Conservation (phyloP, 805 yeast species). For the Metschnikowia rubicola region DNA sequence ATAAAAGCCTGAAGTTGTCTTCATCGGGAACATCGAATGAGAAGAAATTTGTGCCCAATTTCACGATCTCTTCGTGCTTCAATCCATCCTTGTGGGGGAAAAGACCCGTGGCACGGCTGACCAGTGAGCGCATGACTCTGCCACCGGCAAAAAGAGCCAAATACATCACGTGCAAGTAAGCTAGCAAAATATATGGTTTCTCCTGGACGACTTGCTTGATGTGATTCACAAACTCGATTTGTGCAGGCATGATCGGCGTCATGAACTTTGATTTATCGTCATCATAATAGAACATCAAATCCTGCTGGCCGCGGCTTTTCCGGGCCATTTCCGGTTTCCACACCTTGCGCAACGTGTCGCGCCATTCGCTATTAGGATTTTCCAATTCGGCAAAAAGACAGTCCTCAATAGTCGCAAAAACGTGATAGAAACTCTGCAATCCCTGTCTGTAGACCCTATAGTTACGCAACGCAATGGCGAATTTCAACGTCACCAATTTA, state of each 20-base stretch:
- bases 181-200: slow-evolving; percentile 69
- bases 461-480: slow-evolving; percentile 74
- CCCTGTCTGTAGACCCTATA: slow-evolving; percentile 79
- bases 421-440: slow-evolving; percentile 66
- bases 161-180: slow-evolving; percentile 83
- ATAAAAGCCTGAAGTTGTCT: slow-evolving; percentile 57
- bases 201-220: slow-evolving; percentile 50
- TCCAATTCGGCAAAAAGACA: slow-evolving; percentile 45
- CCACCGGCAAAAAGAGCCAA: slow-evolving; percentile 88
- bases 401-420: slow-evolving; percentile 62
- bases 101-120: slow-evolving; percentile 63
- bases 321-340: slow-evolving; percentile 74
- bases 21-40: slow-evolving; percentile 68
- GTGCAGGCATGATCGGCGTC: slow-evolving; percentile 56
- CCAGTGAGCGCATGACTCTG: slow-evolving; percentile 61
- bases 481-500: slow-evolving; percentile 62
- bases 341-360: slow-evolving; percentile 51
- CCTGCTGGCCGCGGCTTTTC: slow-evolving; percentile 52
- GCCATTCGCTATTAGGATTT: slow-evolving; percentile 27
- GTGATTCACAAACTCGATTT: slow-evolving; percentile 60
- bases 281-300: slow-evolving; percentile 64
- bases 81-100: slow-evolving; percentile 73
- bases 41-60: slow-evolving; percentile 61
- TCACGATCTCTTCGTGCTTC: slow-evolving; percentile 58
- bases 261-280: slow-evolving; percentile 53